These are phyloP conservation scores for Naematelia aurantialba DNA, from an alignment of 768 basidiomycete species.

Conservation along the genomic window DNA sequence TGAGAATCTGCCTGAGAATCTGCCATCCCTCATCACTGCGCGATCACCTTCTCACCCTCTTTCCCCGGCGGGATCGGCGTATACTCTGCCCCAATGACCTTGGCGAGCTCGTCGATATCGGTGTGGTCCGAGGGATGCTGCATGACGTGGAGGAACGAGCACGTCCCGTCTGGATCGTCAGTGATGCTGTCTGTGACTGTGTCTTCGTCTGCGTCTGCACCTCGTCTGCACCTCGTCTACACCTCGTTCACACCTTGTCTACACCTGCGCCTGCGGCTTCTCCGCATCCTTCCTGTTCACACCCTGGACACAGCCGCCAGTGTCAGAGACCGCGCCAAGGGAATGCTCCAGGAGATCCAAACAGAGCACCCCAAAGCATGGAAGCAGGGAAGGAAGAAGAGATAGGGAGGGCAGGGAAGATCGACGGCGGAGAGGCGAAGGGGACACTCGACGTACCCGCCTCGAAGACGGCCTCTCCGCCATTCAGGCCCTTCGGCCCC, in stretches of 20 bases:
- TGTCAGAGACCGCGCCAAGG: not conserved
- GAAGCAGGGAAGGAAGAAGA: not conserved
- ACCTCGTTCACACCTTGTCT: too few species aligned
- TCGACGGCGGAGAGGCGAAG: too few species aligned
- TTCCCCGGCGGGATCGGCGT: too few species aligned
- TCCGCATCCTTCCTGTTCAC: not conserved
- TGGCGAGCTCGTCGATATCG: slow-evolving; percentile 22
- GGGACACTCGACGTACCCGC: slow-evolving; percentile 29
- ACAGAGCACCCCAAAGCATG: not conserved
- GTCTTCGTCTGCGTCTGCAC: not conserved
- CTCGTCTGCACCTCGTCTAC: too few species aligned
- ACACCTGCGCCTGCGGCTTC: not conserved
- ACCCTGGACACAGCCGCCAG: not conserved
- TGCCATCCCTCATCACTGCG: too few species aligned
- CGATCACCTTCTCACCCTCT: too few species aligned
- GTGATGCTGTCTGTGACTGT: too few species aligned
- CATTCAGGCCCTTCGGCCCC: slow-evolving; percentile 38
- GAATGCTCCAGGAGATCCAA: not conserved
- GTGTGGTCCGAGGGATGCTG: slow-evolving; percentile 34
- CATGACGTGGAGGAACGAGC: slow-evolving; percentile 36
- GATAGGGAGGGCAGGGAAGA: too few species aligned
- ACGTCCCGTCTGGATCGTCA: slow-evolving; percentile 39
- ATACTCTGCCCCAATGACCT: slow-evolving; percentile 24
- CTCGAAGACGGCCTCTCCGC: slow-evolving; percentile 37
- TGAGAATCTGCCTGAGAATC: too few species aligned